Conservation (phyloP, 805 yeast genomes). For the Wickerhamiella lipophila region DNA sequence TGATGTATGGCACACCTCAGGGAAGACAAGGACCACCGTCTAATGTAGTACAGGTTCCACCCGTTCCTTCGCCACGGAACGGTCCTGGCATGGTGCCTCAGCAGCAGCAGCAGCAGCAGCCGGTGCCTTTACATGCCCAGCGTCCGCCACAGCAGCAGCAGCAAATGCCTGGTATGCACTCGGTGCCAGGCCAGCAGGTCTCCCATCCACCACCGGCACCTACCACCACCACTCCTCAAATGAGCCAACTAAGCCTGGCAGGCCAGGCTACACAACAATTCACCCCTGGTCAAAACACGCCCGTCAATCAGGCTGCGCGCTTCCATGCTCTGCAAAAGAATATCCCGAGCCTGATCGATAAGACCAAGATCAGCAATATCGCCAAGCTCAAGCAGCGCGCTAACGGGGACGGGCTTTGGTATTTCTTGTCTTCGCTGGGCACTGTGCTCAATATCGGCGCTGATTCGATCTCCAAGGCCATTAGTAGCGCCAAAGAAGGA, state of each 20-base stretch:
- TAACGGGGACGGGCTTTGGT: conserved; percentile 24
- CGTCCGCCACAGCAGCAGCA: background rate
- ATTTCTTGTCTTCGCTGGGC: conserved; percentile 26
- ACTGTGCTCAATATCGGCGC: conserved; percentile 27
- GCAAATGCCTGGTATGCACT: background rate
- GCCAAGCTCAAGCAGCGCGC: conserved; percentile 24
- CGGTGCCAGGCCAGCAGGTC: background rate
- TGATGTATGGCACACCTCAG: background rate
- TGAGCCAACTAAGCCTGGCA: background rate
- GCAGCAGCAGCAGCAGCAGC: conserved; percentile 7
- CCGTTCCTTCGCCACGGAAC: conserved; percentile 7
- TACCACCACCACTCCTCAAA: background rate
- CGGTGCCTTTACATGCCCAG: background rate
- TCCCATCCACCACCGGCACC: background rate
- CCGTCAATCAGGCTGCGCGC: background rate
- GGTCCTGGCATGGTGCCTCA: background rate
- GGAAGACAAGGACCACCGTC: conserved; percentile 11
- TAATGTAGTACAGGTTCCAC: conserved; percentile 5
- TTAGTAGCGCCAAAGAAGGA: conserved; percentile 13
- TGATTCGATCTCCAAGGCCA: conserved; percentile 20
- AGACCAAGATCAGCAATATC: conserved; percentile 19
- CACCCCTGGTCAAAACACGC: background rate
- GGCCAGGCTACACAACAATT: background rate
- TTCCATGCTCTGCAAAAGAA: background rate
- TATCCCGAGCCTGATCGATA: conserved; percentile 14